Evolutionary conservation across 164 flowering plant species (phyloP), one percentile per base, ranked within the genome.

Genomic region (Malania oleifera): DNA sequence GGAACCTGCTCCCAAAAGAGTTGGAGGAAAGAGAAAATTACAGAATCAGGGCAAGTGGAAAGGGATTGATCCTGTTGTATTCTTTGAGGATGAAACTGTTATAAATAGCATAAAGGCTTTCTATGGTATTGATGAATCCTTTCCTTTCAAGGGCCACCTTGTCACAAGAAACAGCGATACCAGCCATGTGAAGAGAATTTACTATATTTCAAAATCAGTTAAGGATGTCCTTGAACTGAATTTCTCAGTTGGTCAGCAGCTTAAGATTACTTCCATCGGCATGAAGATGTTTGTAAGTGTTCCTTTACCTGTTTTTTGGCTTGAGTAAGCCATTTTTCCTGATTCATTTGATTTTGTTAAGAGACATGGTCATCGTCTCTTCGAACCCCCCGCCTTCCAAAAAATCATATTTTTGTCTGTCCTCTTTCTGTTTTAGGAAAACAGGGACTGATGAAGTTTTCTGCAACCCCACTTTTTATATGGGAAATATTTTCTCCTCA

Each of bases 261-360:
- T 95, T 41, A 95, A 95, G 80, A 91, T 95, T 59, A 73, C 96
- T 45, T 83, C 97, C 0, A 66, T 95, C 15, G 99, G 96, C 55
- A 67, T 90, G 50, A 90, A 90, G 82, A 85, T 82, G 80, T 95
- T 95, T 85, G 99, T 95, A 81, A 93, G 99, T 82, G 38, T 40
- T 38, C 27, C 14, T 11, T 2, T 7, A 9, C 6, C 18, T 54
- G 40, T 5, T 10, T 53, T 11, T 23, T n/a, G n/a, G n/a, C n/a
- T n/a, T n/a, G n/a, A n/a, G n/a, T n/a, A n/a, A n/a, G n/a, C n/a
- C n/a, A n/a, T n/a, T n/a, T n/a, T n/a, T n/a, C n/a, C n/a, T n/a
- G n/a, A n/a, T n/a, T n/a, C n/a, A n/a, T n/a, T n/a, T n/a, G n/a
- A n/a, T n/a, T n/a, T n/a, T n/a, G n/a, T n/a, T n/a, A n/a, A n/a